A percentile compares a stretch with the other conserved stretches of the same genome.
Evolutionary conservation across 2,329 filamentous ascomycete genomes (phyloP).

Genomic region (Beauveria asiatica): DNA sequence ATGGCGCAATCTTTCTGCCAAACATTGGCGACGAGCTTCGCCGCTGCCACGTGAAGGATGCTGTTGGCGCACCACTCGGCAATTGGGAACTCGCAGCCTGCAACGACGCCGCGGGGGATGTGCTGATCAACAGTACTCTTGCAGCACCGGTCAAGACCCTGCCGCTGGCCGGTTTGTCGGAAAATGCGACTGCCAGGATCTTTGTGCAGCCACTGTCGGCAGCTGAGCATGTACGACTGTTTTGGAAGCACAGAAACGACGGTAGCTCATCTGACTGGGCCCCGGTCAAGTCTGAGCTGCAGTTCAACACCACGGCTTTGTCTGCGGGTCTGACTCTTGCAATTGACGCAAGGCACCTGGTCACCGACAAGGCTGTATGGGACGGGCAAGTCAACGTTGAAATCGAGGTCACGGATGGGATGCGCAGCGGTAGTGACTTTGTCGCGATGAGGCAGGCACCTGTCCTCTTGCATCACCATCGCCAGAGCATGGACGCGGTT

Average conservation of each 20-base stretch:
- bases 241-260: neutral
- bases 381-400: neutral
- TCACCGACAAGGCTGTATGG: neutral
- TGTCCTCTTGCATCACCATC: slow-evolving; percentile 10
- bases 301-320: neutral
- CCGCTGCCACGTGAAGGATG: neutral
- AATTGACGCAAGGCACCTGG: neutral
- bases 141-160: neutral
- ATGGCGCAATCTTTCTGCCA: neutral
- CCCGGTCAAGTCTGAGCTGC: neutral
- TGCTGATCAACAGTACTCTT: neutral
- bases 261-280: neutral
- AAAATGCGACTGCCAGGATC: neutral
- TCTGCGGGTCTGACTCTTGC: neutral
- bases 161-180: neutral
- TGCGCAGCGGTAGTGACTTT: neutral
- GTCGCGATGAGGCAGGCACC: slow-evolving; percentile 6
- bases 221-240: neutral
- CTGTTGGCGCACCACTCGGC: neutral
- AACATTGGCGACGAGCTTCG: neutral
- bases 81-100: neutral
- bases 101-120: neutral
- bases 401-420: neutral
- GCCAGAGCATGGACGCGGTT: neutral
- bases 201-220: neutral